Evolutionary conservation across 2,329 filamentous ascomycete genomes (phyloP), one percentile per base, ranked within the genome.

Genomic region (Trichoderma cornu-damae): DNA sequence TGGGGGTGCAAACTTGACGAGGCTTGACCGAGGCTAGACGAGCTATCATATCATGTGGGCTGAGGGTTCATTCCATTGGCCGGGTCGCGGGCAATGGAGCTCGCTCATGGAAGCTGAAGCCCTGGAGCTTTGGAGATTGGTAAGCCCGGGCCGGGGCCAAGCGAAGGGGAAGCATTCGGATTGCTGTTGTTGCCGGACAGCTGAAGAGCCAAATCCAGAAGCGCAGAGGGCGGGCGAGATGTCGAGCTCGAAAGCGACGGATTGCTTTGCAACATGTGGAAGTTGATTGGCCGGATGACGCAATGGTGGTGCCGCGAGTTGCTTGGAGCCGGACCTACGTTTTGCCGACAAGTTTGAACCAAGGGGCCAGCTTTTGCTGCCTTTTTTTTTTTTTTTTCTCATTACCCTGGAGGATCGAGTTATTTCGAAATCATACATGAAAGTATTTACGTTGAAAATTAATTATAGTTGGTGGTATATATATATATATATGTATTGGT

Each of bases 241-340:
- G 43, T 34, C 14, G 50, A 38, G 35, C 49, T 34, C 30, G 42
- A 11, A n/a, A 30, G 26, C n/a, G 7, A n/a, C 14, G 26, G n/a
- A 4, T 54, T n/a, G 50, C 28, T 54, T 54, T 63, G 64, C 61
- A 64, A 63, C 57, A 26, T 55, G 54, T 18, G 34, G 58, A 59
- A 49, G 53, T 42, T 62, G n/a, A 65, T 56, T 65, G 63, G 63
- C 30, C 24, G 28, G 30, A 54, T 54, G 50, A 54, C 50, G 50
- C 50, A 44, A 54, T 52, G 28, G 18, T 43, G 18, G 38, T 43
- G 38, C 50, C 28, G 47, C 16, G 9, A 43, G 20, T 20, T 22
- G 18, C 8, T 34, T 47, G 28, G 30, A 7, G 18, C 14, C 38
- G 50, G 50, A 22, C 50, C 38, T 24, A 34, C 16, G 18, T 43